phyloP scores from a whole-genome alignment of 2,329 filamentous ascomycete genomes.

The Aspergillus pseudoglaucus region DNA sequence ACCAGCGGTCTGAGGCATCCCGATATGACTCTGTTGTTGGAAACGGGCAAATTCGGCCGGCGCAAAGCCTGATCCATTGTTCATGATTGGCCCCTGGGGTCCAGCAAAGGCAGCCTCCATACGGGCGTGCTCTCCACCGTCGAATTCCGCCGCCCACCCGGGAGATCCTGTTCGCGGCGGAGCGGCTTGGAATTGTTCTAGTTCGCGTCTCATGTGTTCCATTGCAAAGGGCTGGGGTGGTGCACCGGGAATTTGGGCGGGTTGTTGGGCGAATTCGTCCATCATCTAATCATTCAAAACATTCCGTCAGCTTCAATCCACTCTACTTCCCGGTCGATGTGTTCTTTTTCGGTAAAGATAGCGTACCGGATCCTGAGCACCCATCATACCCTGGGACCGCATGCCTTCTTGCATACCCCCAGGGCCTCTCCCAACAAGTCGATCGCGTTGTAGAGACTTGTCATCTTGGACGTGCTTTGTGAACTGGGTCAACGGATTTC shows the following conservation, averaged over 20 bases:
- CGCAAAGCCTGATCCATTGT: conserved; percentile 58
- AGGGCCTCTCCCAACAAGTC: conserved; percentile 69
- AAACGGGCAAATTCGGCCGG: conserved; percentile 84
- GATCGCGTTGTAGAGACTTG: conserved; percentile 86
- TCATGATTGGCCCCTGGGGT: conserved; percentile 34
- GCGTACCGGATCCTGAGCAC: conserved; percentile 65
- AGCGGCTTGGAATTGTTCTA: conserved; percentile 48
- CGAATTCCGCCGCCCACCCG: conserved; percentile 60
- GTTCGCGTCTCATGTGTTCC: conserved; percentile 59
- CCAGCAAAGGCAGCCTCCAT: conserved; percentile 67
- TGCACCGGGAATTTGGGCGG: conserved; percentile 53
- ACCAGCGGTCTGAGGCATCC: conserved; percentile 54
- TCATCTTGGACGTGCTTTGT: conserved; percentile 96
- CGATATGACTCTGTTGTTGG: conserved; percentile 63
- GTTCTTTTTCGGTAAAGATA: neutral
- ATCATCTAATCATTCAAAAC: conserved; percentile 61
- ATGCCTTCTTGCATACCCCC: conserved; percentile 68
- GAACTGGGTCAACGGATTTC: conserved; percentile 94
- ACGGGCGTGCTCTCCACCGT: conserved; percentile 55
- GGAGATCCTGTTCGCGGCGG: conserved; percentile 49
- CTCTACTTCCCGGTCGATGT: conserved; percentile 1
- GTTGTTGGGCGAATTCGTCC: conserved; percentile 85
- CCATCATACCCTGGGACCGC: conserved; percentile 62
- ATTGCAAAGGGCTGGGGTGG: conserved; percentile 56
- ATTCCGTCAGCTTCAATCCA: conserved; percentile 3